Evolutionary conservation across 1,139 yeast species (phyloP).

Genomic region (Starmera stellimalicola): DNA sequence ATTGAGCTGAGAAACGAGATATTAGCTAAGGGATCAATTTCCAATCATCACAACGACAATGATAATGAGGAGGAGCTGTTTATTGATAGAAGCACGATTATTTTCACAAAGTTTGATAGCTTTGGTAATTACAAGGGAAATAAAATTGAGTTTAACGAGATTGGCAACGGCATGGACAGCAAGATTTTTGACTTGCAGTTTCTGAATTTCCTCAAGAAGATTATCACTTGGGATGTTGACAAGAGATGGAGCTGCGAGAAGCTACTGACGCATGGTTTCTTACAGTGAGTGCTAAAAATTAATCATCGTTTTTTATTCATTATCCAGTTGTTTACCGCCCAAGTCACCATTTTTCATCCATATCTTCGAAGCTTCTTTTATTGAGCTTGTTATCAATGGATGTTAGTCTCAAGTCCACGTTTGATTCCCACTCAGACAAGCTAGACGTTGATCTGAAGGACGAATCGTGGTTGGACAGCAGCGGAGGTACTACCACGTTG

Average conservation of each 20-base stretch:
- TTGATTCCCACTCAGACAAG: constrained; percentile 42
- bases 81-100: constrained; percentile 13
- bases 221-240: constrained; percentile 16
- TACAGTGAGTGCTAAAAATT: not conserved
- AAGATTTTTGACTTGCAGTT: constrained; percentile 6
- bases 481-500: constrained; percentile 23
- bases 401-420: constrained; percentile 30
- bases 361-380: constrained; percentile 35
- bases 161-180: constrained; percentile 17
- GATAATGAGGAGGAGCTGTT: constrained; percentile 9
- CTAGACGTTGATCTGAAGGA: constrained; percentile 22
- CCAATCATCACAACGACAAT: constrained; percentile 3
- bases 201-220: constrained; percentile 9
- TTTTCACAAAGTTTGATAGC: constrained; percentile 30
- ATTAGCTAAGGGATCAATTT: constrained; percentile 23
- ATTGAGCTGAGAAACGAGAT: constrained; percentile 26
- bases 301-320: too few species aligned
- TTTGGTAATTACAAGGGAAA: constrained; percentile 28
- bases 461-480: constrained; percentile 13
- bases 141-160: constrained; percentile 5
- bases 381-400: constrained; percentile 24
- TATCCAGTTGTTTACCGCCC: too few species aligned
- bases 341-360: constrained; percentile 20
- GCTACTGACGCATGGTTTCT: constrained; percentile 23
- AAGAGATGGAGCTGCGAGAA: constrained; percentile 19